Evolutionary conservation across 2,329 filamentous ascomycete species (phyloP).

Genomic region (Arthrobotrys megalospora): DNA sequence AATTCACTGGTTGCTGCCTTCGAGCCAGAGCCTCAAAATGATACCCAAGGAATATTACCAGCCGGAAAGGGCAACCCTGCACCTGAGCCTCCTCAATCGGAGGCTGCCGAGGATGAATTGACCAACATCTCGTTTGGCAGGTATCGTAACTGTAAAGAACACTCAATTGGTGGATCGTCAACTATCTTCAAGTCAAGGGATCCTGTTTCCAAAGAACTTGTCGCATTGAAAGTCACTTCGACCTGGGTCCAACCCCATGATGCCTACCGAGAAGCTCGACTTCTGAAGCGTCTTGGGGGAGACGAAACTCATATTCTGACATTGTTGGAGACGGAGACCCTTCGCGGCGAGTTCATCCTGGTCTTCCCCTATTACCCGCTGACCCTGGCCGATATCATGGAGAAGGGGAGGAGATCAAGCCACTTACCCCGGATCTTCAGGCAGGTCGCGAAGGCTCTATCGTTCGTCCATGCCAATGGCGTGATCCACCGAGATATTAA

Average conservation of each 20-base stretch:
- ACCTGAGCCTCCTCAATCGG: not conserved
- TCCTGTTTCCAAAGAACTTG: conserved; percentile 68
- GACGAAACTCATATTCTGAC: conserved; percentile 75
- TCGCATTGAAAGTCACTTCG: conserved; percentile 89
- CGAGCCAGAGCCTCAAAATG: conserved; percentile 37
- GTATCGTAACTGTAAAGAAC: conserved; percentile 70
- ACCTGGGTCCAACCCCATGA: conserved; percentile 85
- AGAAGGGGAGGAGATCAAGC: conserved; percentile 65
- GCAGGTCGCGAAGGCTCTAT: conserved; percentile 69
- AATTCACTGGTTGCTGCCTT: conserved; percentile 50
- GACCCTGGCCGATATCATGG: conserved; percentile 79
- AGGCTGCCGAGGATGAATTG: conserved; percentile 17
- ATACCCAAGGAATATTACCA: not conserved
- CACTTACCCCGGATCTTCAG: conserved; percentile 59
- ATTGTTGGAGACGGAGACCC: conserved; percentile 79
- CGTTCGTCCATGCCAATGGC: conserved; percentile 78
- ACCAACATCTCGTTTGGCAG: conserved; percentile 40
- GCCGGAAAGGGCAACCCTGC: not conserved
- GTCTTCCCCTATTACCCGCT: conserved; percentile 87
- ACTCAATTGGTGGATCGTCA: conserved; percentile 79
- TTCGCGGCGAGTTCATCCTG: conserved; percentile 80
- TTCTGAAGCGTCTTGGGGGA: conserved; percentile 75
- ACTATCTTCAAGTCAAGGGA: conserved; percentile 80
- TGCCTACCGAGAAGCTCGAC: conserved; percentile 81
- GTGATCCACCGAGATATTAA: conserved; percentile 97